Base-by-base conservation (phyloP, 2,329 filamentous ascomycete genomes). In the Verticillium longisporum region DNA sequence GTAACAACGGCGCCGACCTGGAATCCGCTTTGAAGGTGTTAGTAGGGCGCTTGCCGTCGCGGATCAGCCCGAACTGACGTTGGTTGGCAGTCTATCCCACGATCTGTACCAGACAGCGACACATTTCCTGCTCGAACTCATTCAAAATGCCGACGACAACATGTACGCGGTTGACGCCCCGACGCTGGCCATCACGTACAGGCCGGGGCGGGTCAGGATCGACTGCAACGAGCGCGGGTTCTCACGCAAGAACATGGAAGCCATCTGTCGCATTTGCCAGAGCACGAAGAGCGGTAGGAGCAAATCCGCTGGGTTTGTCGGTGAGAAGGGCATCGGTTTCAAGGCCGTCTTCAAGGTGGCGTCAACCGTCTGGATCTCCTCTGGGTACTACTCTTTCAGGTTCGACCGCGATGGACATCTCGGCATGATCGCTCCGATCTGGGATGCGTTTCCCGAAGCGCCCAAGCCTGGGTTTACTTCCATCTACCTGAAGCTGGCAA, bases 81-180 rank as follows among this genome's bases (percentile, higher is more conserved):
- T 2, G 4, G n/a, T 14, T 2, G 4, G 31, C 41, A 67, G 66
- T 54, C 60, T 70, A 26, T 66, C 68, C 2, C 55, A 69, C 11
- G 61, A 75, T 55, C 66, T 75, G 5, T 75, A 78, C 61, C 65
- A 66, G 34, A 71, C 65, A 14, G 62, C 68, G 2, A 72, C 73
- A 3, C 73, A 73, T 60, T 78, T 77, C 63, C 65, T 77, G 4
- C 68, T 75, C 7, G 75, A 78, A 61, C 66, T 78, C 1, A 71
- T 78, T 36, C 76, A 77, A 57, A 78, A 78, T 65, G 75, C 74
- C 5, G 75, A 78, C 56, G 76, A 77, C 64, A 76, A 75, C 63
- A 61, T n/a, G 7, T 77, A 75, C 61, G 31, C 10, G 6, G 55
- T 50, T 14, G 61, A 26, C 15, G 62, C 61, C 55, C 60, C 58